A percentile compares a stretch with the other conserved stretches of the same genome.
Evolutionary conservation across 2,329 filamentous ascomycete genomes (phyloP).

Genomic region (Metarhizium robertsii): DNA sequence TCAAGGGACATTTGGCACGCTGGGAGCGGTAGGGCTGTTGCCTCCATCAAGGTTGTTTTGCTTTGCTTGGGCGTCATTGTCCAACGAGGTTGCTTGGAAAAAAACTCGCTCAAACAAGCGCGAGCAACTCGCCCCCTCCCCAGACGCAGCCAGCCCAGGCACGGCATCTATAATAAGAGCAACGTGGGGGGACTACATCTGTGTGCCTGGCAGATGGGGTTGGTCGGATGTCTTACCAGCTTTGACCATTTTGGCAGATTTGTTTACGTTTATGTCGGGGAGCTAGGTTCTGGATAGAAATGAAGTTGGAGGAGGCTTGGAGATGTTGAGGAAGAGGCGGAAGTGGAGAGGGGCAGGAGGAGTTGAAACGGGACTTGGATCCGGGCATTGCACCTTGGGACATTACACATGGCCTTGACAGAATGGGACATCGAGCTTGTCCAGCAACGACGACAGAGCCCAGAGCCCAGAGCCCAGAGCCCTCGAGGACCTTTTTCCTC

Average conservation of each 20-base stretch:
- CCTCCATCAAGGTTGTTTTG: constrained; percentile 34
- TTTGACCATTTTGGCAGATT: constrained; percentile 89
- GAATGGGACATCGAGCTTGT: too few species aligned
- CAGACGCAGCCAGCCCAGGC: constrained; percentile 1
- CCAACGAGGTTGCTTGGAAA: constrained; percentile 10
- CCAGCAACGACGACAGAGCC: too few species aligned
- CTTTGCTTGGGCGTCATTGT: constrained; percentile 14
- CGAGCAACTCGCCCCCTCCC: constrained; percentile 18
- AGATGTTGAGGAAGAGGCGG: constrained; percentile 6
- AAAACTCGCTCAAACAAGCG: constrained; percentile 54
- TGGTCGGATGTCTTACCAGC: constrained; percentile 54
- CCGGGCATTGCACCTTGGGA: not conserved
- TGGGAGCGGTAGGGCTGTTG: constrained; percentile 6
- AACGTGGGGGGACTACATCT: not conserved
- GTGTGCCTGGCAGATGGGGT: not conserved
- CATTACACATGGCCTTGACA: too few species aligned
- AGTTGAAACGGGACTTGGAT: constrained; percentile 4
- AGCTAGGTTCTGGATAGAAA: not conserved
- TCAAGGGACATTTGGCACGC: constrained; percentile 22
- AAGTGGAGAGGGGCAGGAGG: constrained; percentile 9
- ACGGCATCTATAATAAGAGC: constrained; percentile 14
- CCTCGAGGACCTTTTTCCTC: too few species aligned
- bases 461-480: too few species aligned
- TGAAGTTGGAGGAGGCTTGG: constrained; percentile 1
- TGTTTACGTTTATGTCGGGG: constrained; percentile 16